Evolutionary conservation across 305 asterid species (phyloP).

Genomic region (Plantago lanceolata): DNA sequence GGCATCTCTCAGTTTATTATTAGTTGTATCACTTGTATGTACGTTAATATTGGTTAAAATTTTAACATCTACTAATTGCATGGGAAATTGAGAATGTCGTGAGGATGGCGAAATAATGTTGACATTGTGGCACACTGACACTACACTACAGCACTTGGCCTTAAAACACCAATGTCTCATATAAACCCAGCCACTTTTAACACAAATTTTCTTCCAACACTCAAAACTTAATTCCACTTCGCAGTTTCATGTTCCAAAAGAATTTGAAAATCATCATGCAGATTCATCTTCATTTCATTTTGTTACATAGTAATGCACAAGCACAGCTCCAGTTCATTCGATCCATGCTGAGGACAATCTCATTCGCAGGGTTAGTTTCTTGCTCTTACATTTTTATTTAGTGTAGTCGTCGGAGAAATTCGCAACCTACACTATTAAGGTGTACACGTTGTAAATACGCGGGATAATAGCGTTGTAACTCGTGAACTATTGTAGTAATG

Average conservation of each 20-base stretch:
- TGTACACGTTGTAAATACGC: too few relatives aligned
- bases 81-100: slow-evolving; percentile 25
- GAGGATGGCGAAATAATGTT: slow-evolving; percentile 49
- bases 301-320: too few relatives aligned
- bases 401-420: too few relatives aligned
- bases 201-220: not conserved
- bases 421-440: not conserved
- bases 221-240: not conserved
- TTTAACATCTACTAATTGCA: too few relatives aligned
- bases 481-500: too few relatives aligned
- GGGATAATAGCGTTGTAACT: too few relatives aligned
- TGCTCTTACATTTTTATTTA: not conserved
- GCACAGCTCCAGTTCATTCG: not conserved
- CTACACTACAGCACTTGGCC: slow-evolving; percentile 8
- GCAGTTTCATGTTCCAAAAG: not conserved
- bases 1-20: too few relatives aligned
- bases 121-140: slow-evolving; percentile 42
- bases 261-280: too few relatives aligned
- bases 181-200: not conserved
- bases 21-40: too few relatives aligned
- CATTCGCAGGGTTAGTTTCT: not conserved
- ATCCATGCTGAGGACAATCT: not conserved
- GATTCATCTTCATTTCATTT: too few relatives aligned
- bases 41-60: too few relatives aligned
- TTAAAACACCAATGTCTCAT: slow-evolving; percentile 3